Percentiles rank a stretch among this genome's conserved stretches.
phyloP scores from a whole-genome alignment of 345 rosid species.

The Tarenaya hassleriana region DNA sequence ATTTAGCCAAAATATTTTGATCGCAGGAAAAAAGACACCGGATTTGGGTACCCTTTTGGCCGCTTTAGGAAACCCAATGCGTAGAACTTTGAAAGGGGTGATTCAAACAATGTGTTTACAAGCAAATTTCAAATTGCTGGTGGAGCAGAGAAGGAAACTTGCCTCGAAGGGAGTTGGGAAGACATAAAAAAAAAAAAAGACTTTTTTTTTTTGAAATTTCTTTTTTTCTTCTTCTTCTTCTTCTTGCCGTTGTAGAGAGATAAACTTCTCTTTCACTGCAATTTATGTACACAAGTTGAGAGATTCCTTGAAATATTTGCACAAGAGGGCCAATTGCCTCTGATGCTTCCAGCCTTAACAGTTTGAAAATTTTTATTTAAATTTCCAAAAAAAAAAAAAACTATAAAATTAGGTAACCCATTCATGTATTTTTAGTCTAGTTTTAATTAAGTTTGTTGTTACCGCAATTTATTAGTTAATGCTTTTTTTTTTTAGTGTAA shows the following conservation, averaged over 20 bases:
- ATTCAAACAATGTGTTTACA: slow-evolving; percentile 14
- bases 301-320: slow-evolving; percentile 23
- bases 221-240: no score
- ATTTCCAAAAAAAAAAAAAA: not conserved
- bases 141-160: slow-evolving; percentile 23
- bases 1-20: slow-evolving; percentile 1
- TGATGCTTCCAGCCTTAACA: slow-evolving; percentile 21
- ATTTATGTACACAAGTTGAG: slow-evolving; percentile 30
- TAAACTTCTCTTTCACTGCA: slow-evolving; percentile 23
- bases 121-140: slow-evolving; percentile 9
- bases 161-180: slow-evolving; percentile 23
- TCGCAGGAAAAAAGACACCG: slow-evolving; percentile 16
- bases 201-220: slow-evolving; percentile 4
- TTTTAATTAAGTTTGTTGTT: slow-evolving; percentile 11
- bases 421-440: not conserved
- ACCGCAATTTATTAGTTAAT: no score
- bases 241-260: no score
- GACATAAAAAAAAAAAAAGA: slow-evolving; percentile 19
- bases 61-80: slow-evolving; percentile 9
- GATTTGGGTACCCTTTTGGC: slow-evolving; percentile 13
- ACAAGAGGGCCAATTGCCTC: slow-evolving; percentile 18
- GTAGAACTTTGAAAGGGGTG: slow-evolving; percentile 13
- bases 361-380: no score
- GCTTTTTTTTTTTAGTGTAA: no score
- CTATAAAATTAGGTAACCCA: slow-evolving; percentile 8